phyloP scores from a whole-genome alignment of 1,284 basidiomycete species.

The Sporisorium iseilematis-ciliati region DNA sequence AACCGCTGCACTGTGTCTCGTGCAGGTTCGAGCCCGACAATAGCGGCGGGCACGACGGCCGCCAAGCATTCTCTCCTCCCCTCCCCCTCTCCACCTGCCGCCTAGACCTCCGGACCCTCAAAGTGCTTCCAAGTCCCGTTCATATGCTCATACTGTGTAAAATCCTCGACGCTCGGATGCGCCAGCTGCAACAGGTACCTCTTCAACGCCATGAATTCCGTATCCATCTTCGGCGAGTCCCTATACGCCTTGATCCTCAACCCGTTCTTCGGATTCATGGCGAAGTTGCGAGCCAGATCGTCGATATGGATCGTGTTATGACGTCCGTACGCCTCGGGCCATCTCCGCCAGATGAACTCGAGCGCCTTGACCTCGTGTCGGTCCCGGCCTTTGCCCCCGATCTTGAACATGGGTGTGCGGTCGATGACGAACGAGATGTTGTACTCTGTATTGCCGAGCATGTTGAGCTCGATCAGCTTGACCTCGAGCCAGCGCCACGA shows the following conservation, averaged over 20 bases:
- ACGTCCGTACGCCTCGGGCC: slow-evolving; percentile 51
- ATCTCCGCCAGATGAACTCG: slow-evolving; percentile 66
- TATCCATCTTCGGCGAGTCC: slow-evolving; percentile 56
- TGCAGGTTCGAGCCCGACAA: too few relatives aligned
- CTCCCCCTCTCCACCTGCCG: neutral
- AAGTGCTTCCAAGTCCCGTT: slow-evolving; percentile 47
- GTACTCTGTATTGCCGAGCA: slow-evolving; percentile 73
- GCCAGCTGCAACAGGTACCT: slow-evolving; percentile 56
- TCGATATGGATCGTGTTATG: slow-evolving; percentile 88
- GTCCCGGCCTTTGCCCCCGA: slow-evolving; percentile 76
- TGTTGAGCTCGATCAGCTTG: slow-evolving; percentile 87
- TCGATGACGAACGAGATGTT: slow-evolving; percentile 74
- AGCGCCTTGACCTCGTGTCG: slow-evolving; percentile 75
- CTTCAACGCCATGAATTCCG: slow-evolving; percentile 47
- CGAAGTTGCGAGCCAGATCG: slow-evolving; percentile 83
- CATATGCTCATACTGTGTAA: slow-evolving; percentile 44
- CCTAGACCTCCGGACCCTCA: slow-evolving; percentile 33
- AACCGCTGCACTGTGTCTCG: too few relatives aligned
- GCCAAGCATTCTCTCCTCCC: neutral
- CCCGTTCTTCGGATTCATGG: slow-evolving; percentile 84
- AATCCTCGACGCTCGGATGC: slow-evolving; percentile 40
- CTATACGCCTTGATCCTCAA: slow-evolving; percentile 79
- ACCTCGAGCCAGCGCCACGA: slow-evolving; percentile 92
- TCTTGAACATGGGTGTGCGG: slow-evolving; percentile 88
- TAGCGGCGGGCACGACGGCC: too few relatives aligned